Base-by-base conservation (phyloP, 2,329 filamentous ascomycete genomes). In the Dothistroma pini region DNA sequence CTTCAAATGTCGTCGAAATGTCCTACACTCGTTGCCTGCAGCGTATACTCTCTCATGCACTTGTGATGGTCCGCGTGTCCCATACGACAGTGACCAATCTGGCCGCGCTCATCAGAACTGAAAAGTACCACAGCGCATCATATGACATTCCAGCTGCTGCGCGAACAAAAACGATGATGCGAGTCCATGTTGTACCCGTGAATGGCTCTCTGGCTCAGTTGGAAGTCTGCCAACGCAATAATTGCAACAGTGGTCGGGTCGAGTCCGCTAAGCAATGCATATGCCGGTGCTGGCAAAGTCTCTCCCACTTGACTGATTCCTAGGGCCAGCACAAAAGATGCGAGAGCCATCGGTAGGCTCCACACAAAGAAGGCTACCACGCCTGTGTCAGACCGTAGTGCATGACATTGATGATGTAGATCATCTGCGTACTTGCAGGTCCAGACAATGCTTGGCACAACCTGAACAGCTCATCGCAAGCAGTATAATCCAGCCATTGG, bases 61-160 rank as follows among this genome's bases (percentile, higher is more conserved):
- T 11, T 16, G 38, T 16, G 14, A 57, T 31, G 6, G 57, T 8
- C 35, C 38, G 51, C n/a, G 54, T 58, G 72, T 90, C 88, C 77
- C 84, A 86, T 0, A 83, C 57, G 0, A 85, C 72, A 0, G 84
- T 83, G 0, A 74, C 72, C 1, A 80, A 11, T 0, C 87, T 88
- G 0, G 81, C 83, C 1, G 78, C 64, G 0, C 82, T 66, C 74
- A 91, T 86, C 4, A 91, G 70, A 0, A 84, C 68, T 0, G 89
- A 89, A 51, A 90, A 91, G 66, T 89, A 92, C 89, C 89, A 92
- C 0, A 91, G 74, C 0, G 87, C 84, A 54, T 86, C 90, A 67
- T 91, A 91, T 54, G 89, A 78, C 65, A 91, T 75, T 0, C 88
- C 89, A 0, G 86, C 87, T 9, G 82, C 79, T 0, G 79, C 89